phyloP scores from a whole-genome alignment of 306 rosid species.

The Glycine latifolia region DNA sequence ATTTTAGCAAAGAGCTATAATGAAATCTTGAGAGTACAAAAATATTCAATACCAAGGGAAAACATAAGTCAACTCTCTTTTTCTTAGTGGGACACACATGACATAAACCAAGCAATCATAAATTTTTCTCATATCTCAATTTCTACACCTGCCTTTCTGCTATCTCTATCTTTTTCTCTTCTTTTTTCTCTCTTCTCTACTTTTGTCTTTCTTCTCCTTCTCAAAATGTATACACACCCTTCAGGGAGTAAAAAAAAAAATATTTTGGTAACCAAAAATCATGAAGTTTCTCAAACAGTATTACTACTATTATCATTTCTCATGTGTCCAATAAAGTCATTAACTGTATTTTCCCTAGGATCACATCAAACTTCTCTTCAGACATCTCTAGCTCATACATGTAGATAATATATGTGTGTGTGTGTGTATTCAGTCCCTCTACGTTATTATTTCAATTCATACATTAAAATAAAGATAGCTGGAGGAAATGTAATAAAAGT shows the following conservation, averaged over 20 bases:
- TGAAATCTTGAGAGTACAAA: background rate
- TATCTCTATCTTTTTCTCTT: background rate
- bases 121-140: background rate
- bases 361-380: too few species aligned
- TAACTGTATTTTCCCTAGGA: slow-evolving; percentile 4
- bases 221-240: background rate
- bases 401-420: too few species aligned
- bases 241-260: background rate
- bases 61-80: background rate
- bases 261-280: background rate
- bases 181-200: background rate
- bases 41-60: background rate
- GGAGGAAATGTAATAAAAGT: too few species aligned
- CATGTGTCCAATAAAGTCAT: slow-evolving; percentile 6
- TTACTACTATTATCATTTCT: background rate
- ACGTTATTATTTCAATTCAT: too few species aligned
- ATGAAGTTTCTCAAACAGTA: background rate
- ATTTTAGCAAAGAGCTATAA: background rate
- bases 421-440: too few species aligned
- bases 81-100: background rate
- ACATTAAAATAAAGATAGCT: too few species aligned
- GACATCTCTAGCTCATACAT: too few species aligned
- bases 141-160: background rate
- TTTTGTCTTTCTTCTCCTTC: background rate
- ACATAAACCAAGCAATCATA: background rate